These are phyloP conservation scores for Fraxinus excelsior DNA, from an alignment of 257 asterid genomes.

Conservation along the genomic window DNA sequence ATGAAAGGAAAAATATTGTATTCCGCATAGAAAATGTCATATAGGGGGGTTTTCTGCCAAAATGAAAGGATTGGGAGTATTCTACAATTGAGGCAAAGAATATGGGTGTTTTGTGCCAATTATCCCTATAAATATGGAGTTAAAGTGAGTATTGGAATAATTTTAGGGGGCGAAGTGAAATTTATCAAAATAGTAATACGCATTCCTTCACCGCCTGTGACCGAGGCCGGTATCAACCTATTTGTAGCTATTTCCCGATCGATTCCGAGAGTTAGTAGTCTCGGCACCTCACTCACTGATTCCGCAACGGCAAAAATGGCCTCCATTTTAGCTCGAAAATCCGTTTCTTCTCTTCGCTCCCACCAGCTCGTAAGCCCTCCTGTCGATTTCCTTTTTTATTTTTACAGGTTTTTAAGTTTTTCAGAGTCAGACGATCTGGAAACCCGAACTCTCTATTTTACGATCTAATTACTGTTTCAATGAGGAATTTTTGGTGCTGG, in stretches of 20 bases:
- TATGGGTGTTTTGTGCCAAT: too few relatives aligned
- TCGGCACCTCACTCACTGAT: too few relatives aligned
- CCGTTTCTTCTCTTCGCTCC: constrained; percentile 63
- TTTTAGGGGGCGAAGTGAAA: too few relatives aligned
- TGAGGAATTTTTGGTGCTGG: not conserved
- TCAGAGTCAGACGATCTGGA: not conserved
- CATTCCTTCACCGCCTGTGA: constrained; percentile 14
- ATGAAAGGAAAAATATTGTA: too few relatives aligned
- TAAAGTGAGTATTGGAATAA: too few relatives aligned
- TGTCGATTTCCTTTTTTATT: not conserved
- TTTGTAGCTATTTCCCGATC: not conserved
- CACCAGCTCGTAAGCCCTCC: constrained; percentile 59
- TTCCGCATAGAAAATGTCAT: too few relatives aligned
- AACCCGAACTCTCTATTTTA: constrained; percentile 7
- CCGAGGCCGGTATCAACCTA: constrained; percentile 9
- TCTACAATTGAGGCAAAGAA: too few relatives aligned
- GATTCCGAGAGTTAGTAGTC: not conserved
- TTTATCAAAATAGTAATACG: too few relatives aligned
- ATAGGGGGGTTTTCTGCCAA: too few relatives aligned
- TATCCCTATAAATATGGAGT: too few relatives aligned
- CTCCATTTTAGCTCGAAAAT: constrained; percentile 71
- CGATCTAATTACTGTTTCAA: not conserved
- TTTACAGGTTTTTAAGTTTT: not conserved
- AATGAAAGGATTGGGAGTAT: too few relatives aligned
- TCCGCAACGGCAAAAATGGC: constrained; percentile 48